Conservation (phyloP, 805 yeast species). For the Saturnispora mendoncae region DNA sequence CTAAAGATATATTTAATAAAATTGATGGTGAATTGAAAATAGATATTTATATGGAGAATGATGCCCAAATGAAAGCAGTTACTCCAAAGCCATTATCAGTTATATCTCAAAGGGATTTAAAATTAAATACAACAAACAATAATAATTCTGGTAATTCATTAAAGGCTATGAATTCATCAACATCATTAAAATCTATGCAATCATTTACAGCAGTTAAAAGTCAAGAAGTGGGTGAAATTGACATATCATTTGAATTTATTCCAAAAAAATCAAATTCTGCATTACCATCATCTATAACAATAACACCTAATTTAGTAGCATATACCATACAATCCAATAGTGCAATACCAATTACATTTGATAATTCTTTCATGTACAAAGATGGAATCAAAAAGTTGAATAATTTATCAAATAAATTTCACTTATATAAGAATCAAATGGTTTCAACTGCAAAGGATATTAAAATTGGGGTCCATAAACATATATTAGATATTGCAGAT, state of each 20-base stretch:
- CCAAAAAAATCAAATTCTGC: conserved; percentile 4
- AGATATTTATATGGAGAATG: conserved; percentile 5
- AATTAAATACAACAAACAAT: background rate
- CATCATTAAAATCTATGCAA: conserved; percentile 5
- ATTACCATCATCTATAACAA: conserved; percentile 11
- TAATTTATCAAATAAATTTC: conserved; percentile 10
- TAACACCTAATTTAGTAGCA: conserved; percentile 14
- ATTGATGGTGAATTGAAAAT: conserved; percentile 12
- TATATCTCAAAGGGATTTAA: conserved; percentile 4
- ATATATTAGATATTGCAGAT: conserved; percentile 9
- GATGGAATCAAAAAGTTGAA: conserved; percentile 6
- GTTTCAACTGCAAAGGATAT: conserved; percentile 9
- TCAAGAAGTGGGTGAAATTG: conserved; percentile 6
- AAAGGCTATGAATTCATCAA: background rate
- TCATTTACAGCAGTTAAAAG: conserved; percentile 5
- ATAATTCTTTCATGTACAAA: conserved; percentile 12
- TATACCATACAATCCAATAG: conserved; percentile 16
- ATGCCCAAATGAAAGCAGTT: conserved; percentile 10
- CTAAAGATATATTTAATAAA: conserved; percentile 14
- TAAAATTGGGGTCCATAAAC: conserved; percentile 13
- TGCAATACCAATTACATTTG: conserved; percentile 19
- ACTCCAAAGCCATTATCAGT: conserved; percentile 10
- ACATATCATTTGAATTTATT: conserved; percentile 10
- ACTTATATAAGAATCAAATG: conserved; percentile 11
- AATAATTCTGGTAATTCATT: background rate